A percentile compares a stretch with the other conserved stretches of the same genome.
Conservation (phyloP, 495 filamentous ascomycete genomes). For the Penicillium bialowiezense region DNA sequence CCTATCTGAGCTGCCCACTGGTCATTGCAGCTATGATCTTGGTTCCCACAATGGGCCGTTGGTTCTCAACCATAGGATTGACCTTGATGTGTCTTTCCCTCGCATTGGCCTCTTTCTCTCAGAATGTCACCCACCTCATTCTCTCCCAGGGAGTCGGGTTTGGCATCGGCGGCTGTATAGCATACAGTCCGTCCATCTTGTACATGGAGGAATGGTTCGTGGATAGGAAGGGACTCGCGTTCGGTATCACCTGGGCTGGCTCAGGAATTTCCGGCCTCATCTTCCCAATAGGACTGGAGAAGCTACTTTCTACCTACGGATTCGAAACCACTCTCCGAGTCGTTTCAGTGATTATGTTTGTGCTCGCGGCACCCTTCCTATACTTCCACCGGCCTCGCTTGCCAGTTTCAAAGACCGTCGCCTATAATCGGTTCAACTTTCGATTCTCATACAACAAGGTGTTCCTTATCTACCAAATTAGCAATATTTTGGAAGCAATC, state of each 20-base stretch:
- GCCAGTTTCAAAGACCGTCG: conserved; percentile 31
- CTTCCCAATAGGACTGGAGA: conserved; percentile 48
- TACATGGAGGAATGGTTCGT: conserved; percentile 56
- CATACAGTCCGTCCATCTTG: conserved; percentile 46
- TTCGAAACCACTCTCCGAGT: conserved; percentile 49
- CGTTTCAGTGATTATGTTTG: conserved; percentile 45
- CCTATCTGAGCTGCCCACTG: conserved; percentile 16
- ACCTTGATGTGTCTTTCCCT: conserved; percentile 39
- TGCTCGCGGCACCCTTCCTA: conserved; percentile 51
- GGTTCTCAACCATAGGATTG: conserved; percentile 17
- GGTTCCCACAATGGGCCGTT: conserved; percentile 14
- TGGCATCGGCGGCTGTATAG: conserved; percentile 44
- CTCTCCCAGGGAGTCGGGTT: conserved; percentile 50
- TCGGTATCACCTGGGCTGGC: conserved; percentile 49
- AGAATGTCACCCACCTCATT: conserved; percentile 44
- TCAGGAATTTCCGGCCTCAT: conserved; percentile 39
- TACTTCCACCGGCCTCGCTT: conserved; percentile 55
- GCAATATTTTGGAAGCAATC: conserved; percentile 51
- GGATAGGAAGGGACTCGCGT: conserved; percentile 44
- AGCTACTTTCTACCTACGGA: conserved; percentile 46
- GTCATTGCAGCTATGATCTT: conserved; percentile 22
- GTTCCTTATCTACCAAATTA: conserved; percentile 51
- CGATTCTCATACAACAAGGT: conserved; percentile 42
- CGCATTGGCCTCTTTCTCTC: conserved; percentile 42
- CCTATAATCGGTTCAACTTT: conserved; percentile 23